Evolutionary conservation across 208 protist species (phyloP).

Genomic region (Acanthamoeba lenticulata): DNA sequence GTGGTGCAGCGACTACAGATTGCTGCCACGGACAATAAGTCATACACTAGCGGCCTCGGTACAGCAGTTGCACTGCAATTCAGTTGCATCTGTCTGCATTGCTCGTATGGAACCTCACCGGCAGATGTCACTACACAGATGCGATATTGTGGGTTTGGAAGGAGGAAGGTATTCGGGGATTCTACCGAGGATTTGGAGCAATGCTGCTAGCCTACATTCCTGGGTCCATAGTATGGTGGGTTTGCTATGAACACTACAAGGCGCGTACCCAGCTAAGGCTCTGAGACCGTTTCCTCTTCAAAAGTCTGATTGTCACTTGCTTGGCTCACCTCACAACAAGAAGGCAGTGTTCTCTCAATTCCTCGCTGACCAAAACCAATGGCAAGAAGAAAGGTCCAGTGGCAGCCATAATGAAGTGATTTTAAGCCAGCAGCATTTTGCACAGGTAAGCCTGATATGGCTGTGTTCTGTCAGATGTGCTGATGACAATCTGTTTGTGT

Average conservation of each 20-base stretch:
- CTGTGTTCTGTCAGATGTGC: no score
- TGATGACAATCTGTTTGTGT: no score
- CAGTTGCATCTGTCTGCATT: no score
- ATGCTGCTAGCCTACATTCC: neutral
- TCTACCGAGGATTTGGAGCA: neutral
- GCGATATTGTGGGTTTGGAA: neutral
- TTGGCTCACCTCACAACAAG: no score
- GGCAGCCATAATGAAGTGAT: neutral
- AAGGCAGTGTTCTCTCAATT: neutral
- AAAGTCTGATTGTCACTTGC: no score
- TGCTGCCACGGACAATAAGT: neutral
- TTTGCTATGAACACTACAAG: neutral
- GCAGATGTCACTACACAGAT: no score
- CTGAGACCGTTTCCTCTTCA: no score
- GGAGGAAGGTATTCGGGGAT: neutral
- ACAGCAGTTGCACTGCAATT: no score
- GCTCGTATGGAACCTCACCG: no score
- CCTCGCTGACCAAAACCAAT: neutral
- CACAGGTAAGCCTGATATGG: neutral
- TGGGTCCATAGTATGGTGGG: neutral
- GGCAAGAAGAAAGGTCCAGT: neutral
- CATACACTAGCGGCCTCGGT: neutral
- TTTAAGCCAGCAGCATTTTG: neutral
- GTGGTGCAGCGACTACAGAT: conserved; percentile 8
- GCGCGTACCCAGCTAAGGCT: no score